Percentiles rank a stretch among this genome's conserved stretches.
These are phyloP conservation scores for Spergularia bocconei DNA, from an alignment of 148 eudicot genomes.

Conservation along the genomic window DNA sequence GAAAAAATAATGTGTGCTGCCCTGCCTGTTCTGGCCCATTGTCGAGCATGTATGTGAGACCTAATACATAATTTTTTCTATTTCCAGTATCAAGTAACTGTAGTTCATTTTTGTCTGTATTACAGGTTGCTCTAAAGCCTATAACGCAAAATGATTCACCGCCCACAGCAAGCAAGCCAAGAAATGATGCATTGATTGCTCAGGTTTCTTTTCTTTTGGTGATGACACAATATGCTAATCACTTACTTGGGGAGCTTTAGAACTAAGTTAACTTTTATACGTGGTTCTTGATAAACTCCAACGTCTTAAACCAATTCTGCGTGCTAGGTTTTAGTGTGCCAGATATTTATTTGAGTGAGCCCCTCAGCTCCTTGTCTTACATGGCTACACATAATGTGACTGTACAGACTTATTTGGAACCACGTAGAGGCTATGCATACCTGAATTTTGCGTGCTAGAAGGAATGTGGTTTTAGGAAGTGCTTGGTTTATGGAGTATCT, in stretches of 20 bases:
- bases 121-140: slow-evolving; percentile 62
- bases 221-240: not conserved
- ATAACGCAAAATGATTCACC: slow-evolving; percentile 46
- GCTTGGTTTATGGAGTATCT: not conserved
- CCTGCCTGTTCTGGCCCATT: not conserved
- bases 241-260: not conserved
- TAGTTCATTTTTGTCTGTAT: slow-evolving; percentile 9
- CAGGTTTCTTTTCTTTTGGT: slow-evolving; percentile 49
- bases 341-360: not conserved
- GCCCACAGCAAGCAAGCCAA: slow-evolving; percentile 52
- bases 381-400: too few species aligned
- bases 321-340: not conserved
- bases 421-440: not conserved
- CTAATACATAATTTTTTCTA: slow-evolving; percentile 1
- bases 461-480: not conserved
- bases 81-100: not conserved
- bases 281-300: not conserved
- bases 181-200: slow-evolving; percentile 62
- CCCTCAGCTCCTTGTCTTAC: too few species aligned
- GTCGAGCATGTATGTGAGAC: not conserved
- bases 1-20: not conserved
- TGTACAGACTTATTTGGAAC: too few species aligned
- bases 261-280: not conserved
- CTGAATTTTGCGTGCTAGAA: not conserved
- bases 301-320: not conserved